A percentile compares a stretch with the other conserved stretches of the same genome.
phyloP scores from a whole-genome alignment of 2,329 filamentous ascomycete genomes.

The Biscogniauxia mediterranea region DNA sequence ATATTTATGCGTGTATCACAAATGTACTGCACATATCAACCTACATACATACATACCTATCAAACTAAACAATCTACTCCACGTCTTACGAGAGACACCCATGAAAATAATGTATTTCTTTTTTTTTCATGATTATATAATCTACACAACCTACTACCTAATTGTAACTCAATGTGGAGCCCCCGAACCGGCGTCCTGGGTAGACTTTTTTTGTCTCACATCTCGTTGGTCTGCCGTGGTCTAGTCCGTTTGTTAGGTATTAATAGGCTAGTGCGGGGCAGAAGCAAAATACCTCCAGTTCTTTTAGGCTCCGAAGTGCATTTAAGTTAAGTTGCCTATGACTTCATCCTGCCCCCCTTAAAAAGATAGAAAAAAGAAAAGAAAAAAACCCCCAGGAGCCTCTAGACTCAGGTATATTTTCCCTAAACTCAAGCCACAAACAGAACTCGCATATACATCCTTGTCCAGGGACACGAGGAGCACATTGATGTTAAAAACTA shows the following conservation, averaged over 20 bases:
- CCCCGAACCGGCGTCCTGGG: background rate
- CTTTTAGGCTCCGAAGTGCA: background rate
- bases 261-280: background rate
- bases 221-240: background rate
- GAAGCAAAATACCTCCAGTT: background rate
- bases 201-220: background rate
- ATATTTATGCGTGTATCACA: no score
- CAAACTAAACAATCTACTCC: no score
- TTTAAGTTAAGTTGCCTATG: background rate
- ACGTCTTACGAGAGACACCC: no score
- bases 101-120: no score
- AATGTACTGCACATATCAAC: no score
- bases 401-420: no score
- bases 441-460: background rate
- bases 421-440: background rate
- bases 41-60: no score
- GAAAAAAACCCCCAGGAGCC: no score
- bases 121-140: no score
- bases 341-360: background rate
- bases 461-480: background rate
- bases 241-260: conserved; percentile 3
- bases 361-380: no score
- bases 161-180: background rate
- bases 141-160: background rate
- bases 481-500: background rate